A percentile compares a stretch with the other conserved stretches of the same genome.
These are phyloP conservation scores for Saturnispora kantuleensis DNA, from an alignment of 805 yeast genomes.

Conservation along the genomic window DNA sequence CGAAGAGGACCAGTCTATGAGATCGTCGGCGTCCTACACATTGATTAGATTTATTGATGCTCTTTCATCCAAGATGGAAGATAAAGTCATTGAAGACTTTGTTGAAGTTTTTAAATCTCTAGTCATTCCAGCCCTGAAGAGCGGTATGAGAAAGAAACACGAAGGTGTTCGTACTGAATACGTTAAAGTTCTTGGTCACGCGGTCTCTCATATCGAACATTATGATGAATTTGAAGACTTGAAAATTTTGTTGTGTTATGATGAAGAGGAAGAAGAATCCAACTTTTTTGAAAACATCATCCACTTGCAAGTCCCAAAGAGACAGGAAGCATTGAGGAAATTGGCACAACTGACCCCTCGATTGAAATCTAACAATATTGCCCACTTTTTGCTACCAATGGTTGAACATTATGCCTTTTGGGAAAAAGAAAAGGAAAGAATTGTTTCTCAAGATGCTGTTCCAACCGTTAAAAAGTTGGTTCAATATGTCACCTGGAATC, in stretches of 20 bases:
- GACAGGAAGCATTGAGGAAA: constrained; percentile 73
- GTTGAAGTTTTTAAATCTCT: constrained; percentile 38
- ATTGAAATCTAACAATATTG: constrained; percentile 47
- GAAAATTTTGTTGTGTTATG: constrained; percentile 49
- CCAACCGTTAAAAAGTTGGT: constrained; percentile 51
- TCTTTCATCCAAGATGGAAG: constrained; percentile 24
- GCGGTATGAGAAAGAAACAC: constrained; percentile 52
- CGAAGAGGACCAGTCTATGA: constrained; percentile 66
- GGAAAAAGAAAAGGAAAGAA: constrained; percentile 47
- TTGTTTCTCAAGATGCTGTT: constrained; percentile 57
- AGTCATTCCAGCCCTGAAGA: constrained; percentile 54
- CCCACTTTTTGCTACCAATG: constrained; percentile 77
- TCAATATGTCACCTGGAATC: constrained; percentile 60
- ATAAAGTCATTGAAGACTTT: constrained; percentile 23
- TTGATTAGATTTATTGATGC: constrained; percentile 59
- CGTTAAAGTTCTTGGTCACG: constrained; percentile 53
- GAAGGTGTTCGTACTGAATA: constrained; percentile 68
- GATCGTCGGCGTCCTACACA: constrained; percentile 64
- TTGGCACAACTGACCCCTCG: constrained; percentile 37
- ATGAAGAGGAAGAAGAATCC: constrained; percentile 78
- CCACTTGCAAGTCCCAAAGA: constrained; percentile 78
- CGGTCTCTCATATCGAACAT: constrained; percentile 39
- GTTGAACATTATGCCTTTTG: constrained; percentile 69
- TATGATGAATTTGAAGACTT: constrained; percentile 49
- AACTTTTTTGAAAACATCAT: constrained; percentile 50